Base-by-base conservation (phyloP, 2,329 filamentous ascomycete species). In the Stachybotrys echinatus region DNA sequence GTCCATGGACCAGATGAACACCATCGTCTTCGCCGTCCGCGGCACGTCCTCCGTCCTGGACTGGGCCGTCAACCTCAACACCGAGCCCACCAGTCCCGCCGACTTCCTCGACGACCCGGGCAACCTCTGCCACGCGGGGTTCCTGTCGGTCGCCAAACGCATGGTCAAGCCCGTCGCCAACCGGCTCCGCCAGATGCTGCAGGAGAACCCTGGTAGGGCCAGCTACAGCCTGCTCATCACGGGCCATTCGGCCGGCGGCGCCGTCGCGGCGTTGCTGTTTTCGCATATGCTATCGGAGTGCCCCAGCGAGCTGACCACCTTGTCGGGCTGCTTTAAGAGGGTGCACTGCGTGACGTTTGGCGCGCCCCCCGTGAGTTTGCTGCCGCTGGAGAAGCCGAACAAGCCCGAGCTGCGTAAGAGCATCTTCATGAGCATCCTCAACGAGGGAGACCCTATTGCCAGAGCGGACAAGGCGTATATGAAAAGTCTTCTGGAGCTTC, bases 341-440 rank as follows among this genome's bases (percentile, higher is more conserved):
- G 78, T 95, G 3, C 89, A 95, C 66, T 95, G 90, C 67, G 74
- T 95, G 39, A 92, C 87, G 0, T 95, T 95, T 58, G 90, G 90
- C n/a, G 79, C 88, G 1, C 90, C 90, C 1, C 89, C 90, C 0
- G 75, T 95, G 2, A 87, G 84, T 19, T 74, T 91, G 1, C 73
- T 87, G 1, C 88, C 89, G 0, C 69, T 95, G 2, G 61, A 74
- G 23, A 87, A 81, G 55, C 84, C 87, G 0, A 58, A 74, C 5
- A 66, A 65, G 2, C 63, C 66, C 0, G 65, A 73, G 12, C 65
- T 80, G 20, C 67, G 74, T 23, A 90, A 88, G 61, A 90, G 83
- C 50, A 64, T 92, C 5, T 95, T 95, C 63, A 77, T 89, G 48
- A 82, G 80, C 40, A 90, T 95, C 62, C 75, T 92, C 59, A 96